phyloP scores from a whole-genome alignment of 2,329 filamentous ascomycete species.

The Ceratocystiopsis minuta region DNA sequence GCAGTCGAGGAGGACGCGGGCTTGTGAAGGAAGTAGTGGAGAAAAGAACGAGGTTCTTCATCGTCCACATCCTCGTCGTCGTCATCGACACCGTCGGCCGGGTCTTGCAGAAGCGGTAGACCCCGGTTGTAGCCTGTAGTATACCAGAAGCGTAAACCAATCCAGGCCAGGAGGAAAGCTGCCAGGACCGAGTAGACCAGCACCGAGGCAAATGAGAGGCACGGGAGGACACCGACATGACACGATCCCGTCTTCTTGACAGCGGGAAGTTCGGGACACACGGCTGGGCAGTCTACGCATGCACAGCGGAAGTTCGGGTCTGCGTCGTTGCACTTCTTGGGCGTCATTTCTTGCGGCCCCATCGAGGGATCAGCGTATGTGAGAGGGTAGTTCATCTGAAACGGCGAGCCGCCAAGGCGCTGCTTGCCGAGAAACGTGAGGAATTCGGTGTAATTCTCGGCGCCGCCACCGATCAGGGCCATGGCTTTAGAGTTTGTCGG shows the following conservation, averaged over 20 bases:
- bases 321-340: constrained; percentile 79
- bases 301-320: constrained; percentile 77
- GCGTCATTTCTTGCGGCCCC: constrained; percentile 48
- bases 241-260: constrained; percentile 56
- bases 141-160: constrained; percentile 45
- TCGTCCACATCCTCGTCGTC: constrained; percentile 67
- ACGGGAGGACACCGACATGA: constrained; percentile 74
- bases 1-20: neutral
- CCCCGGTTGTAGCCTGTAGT: constrained; percentile 39
- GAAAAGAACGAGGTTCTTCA: constrained; percentile 30
- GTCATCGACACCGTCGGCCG: constrained; percentile 38
- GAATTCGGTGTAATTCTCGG: constrained; percentile 73
- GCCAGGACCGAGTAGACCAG: constrained; percentile 62
- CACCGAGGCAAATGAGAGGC: constrained; percentile 82
- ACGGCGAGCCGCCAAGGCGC: constrained; percentile 79
- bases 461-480: constrained; percentile 87
- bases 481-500: constrained; percentile 87
- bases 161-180: constrained; percentile 54
- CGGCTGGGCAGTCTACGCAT: constrained; percentile 77
- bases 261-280: constrained; percentile 67
- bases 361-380: constrained; percentile 50
- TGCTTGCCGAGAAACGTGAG: constrained; percentile 87
- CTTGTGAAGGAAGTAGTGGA: constrained; percentile 4
- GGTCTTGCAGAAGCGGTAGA: constrained; percentile 72
- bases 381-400: constrained; percentile 86